Evolutionary conservation across 352 stramenopile species (phyloP), one percentile per base, ranked within the genome.

Genomic region (Pythium dissotocum): DNA sequence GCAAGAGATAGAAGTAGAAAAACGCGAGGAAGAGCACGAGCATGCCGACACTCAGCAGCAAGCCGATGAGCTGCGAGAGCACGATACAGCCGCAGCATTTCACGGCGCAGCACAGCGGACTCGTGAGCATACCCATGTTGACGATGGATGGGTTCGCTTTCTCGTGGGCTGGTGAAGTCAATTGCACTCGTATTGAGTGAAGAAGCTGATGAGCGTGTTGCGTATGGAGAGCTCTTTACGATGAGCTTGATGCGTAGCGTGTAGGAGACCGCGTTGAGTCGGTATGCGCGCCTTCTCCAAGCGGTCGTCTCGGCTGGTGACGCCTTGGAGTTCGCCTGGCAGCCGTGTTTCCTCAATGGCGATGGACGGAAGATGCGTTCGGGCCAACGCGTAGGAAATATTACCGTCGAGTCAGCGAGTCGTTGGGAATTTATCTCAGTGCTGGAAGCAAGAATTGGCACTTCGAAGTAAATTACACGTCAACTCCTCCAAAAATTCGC

Each of bases 71-170:
- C 75, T 93, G 83, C 62, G 83, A 81, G 53, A 93, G 70, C 56
- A 81, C 61, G 53, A 93, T 83, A 73, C 83, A 93, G 66, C 85
- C 82, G 77, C 85, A 93, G 75, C 83, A 93, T 72, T 91, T 90
- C 57, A 77, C 69, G 49, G 74, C 77, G 58, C 76, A 88, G 64
- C 76, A 86, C 32, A 85, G 32, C 63, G 83, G 69, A 67, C 72
- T 78, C 77, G 84, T 88, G 57, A 67, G 68, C 42, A 65, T 6
- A 8, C 68, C 68, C 68, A 75, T 75, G 28, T 42, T 53, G 30
- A 28, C 24, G 38, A 6, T 33, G 16, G 40, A 63, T 35, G 36
- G 42, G 5, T 38, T 65, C 28, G 42, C 40, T 55, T 14, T 3
- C n/a, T 16, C 28, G 28, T 30, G 28, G 28, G 28, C 28, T 30